phyloP scores from a whole-genome alignment of 148 eudicot species.

The Cornus suecica region DNA sequence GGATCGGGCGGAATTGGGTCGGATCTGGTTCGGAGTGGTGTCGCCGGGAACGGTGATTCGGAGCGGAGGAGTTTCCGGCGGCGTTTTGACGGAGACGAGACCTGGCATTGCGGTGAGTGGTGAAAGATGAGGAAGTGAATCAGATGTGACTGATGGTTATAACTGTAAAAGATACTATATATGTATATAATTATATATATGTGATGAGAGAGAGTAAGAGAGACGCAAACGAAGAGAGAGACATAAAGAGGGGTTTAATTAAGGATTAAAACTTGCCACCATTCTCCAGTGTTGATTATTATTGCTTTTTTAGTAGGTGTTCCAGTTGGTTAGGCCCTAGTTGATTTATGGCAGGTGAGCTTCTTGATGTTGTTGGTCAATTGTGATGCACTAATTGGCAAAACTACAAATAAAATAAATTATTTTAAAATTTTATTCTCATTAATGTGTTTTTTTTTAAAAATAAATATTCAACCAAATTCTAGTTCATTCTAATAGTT shows the following conservation, averaged over 20 bases:
- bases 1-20: conserved; percentile 27
- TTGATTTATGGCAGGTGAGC: too few species aligned
- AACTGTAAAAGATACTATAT: not conserved
- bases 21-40: conserved; percentile 36
- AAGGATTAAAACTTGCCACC: conserved; percentile 27
- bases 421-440: too few species aligned
- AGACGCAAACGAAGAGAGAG: not conserved
- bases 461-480: too few species aligned
- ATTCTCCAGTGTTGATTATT: conserved; percentile 7
- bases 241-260: not conserved
- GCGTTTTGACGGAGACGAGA: conserved; percentile 74
- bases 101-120: conserved; percentile 65
- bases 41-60: conserved; percentile 43
- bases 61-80: conserved; percentile 57
- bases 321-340: too few species aligned
- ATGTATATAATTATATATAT: not conserved
- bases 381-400: too few species aligned
- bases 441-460: too few species aligned
- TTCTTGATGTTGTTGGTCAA: too few species aligned
- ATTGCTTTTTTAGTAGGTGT: not conserved
- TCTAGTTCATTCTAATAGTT: too few species aligned
- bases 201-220: not conserved
- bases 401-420: too few species aligned
- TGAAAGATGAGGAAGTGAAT: not conserved
- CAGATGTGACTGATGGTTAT: not conserved